phyloP scores from a whole-genome alignment of 192 early-diverging fungal genomes.

The Coemansia sp. region DNA sequence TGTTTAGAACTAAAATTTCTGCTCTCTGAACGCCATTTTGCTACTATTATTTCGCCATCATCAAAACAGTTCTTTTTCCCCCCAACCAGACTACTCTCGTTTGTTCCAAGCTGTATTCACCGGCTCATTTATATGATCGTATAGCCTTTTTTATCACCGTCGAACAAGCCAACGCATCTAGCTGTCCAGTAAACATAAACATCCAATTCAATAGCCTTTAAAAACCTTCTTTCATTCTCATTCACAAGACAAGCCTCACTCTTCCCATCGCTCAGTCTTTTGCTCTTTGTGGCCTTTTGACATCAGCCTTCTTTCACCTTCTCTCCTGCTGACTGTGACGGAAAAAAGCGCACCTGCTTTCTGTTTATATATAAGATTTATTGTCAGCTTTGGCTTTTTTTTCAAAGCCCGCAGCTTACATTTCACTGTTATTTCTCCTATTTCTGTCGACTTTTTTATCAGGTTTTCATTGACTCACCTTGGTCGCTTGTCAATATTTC shows the following conservation, averaged over 20 bases:
- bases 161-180: neutral
- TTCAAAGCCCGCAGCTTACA: neutral
- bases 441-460: neutral
- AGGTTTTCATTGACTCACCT: neutral
- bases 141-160: conserved; percentile 5
- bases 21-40: conserved; percentile 3
- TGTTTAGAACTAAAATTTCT: conserved; percentile 1
- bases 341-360: neutral
- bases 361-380: neutral
- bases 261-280: neutral
- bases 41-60: conserved; percentile 4
- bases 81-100: neutral
- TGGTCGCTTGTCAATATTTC: neutral
- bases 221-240: neutral
- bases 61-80: neutral
- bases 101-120: conserved; percentile 5
- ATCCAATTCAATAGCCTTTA: conserved; percentile 3
- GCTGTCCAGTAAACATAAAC: conserved; percentile 2
- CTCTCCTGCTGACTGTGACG: neutral
- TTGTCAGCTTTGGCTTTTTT: neutral
- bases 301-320: neutral
- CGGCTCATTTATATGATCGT: neutral
- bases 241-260: conserved; percentile 4
- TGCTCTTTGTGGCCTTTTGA: neutral
- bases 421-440: neutral